Percentiles rank a stretch among this genome's conserved stretches.
These are phyloP conservation scores for Agaricus blazei DNA, from an alignment of 768 basidiomycete genomes.

Conservation along the genomic window DNA sequence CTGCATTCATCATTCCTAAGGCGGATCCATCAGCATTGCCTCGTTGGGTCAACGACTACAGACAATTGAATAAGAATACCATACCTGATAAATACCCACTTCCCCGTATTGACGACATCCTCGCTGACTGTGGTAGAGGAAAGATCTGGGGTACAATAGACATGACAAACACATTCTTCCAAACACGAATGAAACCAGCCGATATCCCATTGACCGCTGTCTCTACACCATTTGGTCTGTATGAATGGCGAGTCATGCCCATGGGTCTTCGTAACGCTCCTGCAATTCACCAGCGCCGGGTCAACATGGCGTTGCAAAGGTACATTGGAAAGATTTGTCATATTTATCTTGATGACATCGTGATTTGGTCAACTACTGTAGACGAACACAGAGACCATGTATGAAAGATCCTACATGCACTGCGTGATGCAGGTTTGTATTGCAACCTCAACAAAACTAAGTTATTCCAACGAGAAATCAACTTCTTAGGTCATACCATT, in stretches of 20 bases:
- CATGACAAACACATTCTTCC: constrained; percentile 21
- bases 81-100: constrained; percentile 24
- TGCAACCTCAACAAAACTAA: constrained; percentile 14
- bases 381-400: constrained; percentile 13
- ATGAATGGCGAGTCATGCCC: constrained; percentile 40
- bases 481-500: constrained; percentile 30
- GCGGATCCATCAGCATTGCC: constrained; percentile 21
- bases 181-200: constrained; percentile 18
- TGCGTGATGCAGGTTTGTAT: not conserved
- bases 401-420: constrained; percentile 9
- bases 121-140: constrained; percentile 27
- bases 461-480: constrained; percentile 18
- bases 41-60: constrained; percentile 31
- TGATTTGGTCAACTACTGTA: constrained; percentile 18
- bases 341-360: constrained; percentile 21
- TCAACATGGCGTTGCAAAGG: constrained; percentile 19
- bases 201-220: constrained; percentile 28
- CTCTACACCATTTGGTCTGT: constrained; percentile 29
- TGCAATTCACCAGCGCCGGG: constrained; percentile 21
- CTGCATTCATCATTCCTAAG: constrained; percentile 33
- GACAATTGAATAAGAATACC: constrained; percentile 24
- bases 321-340: constrained; percentile 21
- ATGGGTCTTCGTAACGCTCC: constrained; percentile 21
- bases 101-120: constrained; percentile 25
- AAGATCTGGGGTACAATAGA: constrained; percentile 24